phyloP scores from a whole-genome alignment of 73 alveolate genomes.

The Effrenium voratum region DNA sequence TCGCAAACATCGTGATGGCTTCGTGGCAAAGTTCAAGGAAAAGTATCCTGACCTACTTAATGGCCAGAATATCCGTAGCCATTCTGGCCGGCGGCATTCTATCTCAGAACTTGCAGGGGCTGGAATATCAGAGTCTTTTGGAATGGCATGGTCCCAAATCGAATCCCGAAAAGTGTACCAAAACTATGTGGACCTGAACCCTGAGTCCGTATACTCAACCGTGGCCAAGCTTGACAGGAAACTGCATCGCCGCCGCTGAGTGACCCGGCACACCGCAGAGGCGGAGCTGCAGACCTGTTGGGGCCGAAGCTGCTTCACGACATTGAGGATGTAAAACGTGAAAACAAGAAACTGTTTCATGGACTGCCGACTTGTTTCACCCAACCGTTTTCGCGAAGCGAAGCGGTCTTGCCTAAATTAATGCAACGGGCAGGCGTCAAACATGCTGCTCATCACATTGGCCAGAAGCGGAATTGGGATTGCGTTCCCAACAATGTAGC shows the following conservation, averaged over 20 bases:
- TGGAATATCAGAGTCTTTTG: not conserved
- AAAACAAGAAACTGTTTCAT: too few species aligned
- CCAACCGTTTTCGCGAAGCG: not conserved
- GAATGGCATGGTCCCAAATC: slow-evolving; percentile 12
- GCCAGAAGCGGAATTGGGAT: not conserved
- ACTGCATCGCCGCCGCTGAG: not conserved
- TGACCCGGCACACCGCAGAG: not conserved
- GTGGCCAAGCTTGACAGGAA: not conserved
- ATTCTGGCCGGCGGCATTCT: slow-evolving; percentile 20
- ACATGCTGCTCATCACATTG: not conserved
- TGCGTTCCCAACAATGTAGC: not conserved
- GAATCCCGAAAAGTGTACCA: not conserved
- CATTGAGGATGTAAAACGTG: too few species aligned
- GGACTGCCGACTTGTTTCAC: too few species aligned
- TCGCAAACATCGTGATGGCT: not conserved
- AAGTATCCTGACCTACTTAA: not conserved
- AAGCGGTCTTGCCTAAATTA: not conserved
- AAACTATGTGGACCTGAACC: not conserved
- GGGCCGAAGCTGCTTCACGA: too few species aligned
- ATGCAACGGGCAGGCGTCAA: not conserved
- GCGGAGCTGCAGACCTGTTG: too few species aligned
- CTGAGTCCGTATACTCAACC: not conserved
- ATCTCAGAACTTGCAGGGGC: not conserved
- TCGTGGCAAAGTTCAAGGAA: not conserved
- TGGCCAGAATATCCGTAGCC: not conserved